These are phyloP conservation scores for Vaccinium darrowii DNA, from an alignment of 148 eudicot genomes.

Conservation along the genomic window DNA sequence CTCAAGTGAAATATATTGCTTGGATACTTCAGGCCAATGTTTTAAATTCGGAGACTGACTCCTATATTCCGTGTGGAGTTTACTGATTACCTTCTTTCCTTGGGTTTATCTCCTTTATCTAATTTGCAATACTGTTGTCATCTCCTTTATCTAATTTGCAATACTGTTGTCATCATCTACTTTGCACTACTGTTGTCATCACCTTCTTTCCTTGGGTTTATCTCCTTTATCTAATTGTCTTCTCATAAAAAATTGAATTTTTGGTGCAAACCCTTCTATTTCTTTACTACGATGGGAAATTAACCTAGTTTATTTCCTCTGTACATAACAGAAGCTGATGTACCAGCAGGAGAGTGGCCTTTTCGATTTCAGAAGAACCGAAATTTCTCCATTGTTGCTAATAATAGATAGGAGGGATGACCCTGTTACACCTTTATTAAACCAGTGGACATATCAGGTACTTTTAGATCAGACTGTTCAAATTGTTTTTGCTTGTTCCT, in stretches of 20 bases:
- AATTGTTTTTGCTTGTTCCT: conserved; percentile 13
- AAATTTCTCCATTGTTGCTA: conserved; percentile 78
- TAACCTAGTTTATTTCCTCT: conserved; percentile 6
- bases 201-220: not conserved
- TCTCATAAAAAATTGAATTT: not conserved
- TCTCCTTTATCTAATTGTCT: not conserved
- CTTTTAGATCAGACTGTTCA: conserved; percentile 8
- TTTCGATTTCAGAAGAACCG: conserved; percentile 90
- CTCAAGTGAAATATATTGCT: not conserved
- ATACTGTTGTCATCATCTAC: too few relatives aligned
- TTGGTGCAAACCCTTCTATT: not conserved
- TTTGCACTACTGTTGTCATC: not conserved
- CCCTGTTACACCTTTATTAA: conserved; percentile 92
- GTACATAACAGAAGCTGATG: conserved; percentile 72
- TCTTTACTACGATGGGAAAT: not conserved
- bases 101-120: not conserved
- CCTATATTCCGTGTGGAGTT: not conserved
- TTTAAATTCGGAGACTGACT: not conserved
- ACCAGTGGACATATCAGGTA: conserved; percentile 99
- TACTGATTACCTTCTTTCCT: conserved; percentile 7
- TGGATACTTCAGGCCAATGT: not conserved
- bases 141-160: too few relatives aligned
- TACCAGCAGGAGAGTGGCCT: conserved; percentile 98
- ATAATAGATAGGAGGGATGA: conserved; percentile 91
- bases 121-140: not conserved